Percentiles rank a stretch among this genome's conserved stretches.
These are phyloP conservation scores for Annulohypoxylon truncatum DNA, from an alignment of 2,329 filamentous ascomycete species.

Conservation along the genomic window DNA sequence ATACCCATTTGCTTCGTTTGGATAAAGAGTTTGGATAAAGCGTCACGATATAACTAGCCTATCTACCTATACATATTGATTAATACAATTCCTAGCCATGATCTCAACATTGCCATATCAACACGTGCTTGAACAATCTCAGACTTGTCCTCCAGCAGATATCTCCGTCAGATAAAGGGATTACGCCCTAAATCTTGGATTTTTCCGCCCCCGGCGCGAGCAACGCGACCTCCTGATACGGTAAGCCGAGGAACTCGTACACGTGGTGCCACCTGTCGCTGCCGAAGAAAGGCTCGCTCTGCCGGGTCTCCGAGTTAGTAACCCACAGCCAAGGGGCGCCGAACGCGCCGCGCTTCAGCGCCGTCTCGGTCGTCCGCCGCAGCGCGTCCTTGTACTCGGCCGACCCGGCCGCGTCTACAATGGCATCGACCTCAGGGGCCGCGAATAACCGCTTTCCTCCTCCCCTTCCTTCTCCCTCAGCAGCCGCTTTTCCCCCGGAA, in stretches of 20 bases:
- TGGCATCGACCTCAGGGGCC: conserved; percentile 62
- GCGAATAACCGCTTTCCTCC: conserved; percentile 57
- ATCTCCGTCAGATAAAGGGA: conserved; percentile 46
- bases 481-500: conserved; percentile 23
- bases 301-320: conserved; percentile 66
- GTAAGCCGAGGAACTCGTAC: conserved; percentile 73
- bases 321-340: conserved; percentile 83
- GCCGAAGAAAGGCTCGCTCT: conserved; percentile 78
- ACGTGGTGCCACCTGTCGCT: conserved; percentile 79
- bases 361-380: conserved; percentile 68
- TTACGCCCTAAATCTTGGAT: conserved; percentile 28
- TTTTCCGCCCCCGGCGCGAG: conserved; percentile 43
- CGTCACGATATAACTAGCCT: not conserved
- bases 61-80: not conserved
- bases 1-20: conserved; percentile 14
- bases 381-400: conserved; percentile 61
- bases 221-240: conserved; percentile 66
- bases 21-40: not conserved
- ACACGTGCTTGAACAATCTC: not conserved
- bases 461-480: conserved; percentile 39
- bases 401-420: conserved; percentile 64
- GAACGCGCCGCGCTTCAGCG: conserved; percentile 75
- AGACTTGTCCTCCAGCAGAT: too few relatives aligned
- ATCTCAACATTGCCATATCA: not conserved
- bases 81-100: not conserved